Evolutionary conservation across 73 alveolate species (phyloP).

Genomic region (Stentor roeselii): DNA sequence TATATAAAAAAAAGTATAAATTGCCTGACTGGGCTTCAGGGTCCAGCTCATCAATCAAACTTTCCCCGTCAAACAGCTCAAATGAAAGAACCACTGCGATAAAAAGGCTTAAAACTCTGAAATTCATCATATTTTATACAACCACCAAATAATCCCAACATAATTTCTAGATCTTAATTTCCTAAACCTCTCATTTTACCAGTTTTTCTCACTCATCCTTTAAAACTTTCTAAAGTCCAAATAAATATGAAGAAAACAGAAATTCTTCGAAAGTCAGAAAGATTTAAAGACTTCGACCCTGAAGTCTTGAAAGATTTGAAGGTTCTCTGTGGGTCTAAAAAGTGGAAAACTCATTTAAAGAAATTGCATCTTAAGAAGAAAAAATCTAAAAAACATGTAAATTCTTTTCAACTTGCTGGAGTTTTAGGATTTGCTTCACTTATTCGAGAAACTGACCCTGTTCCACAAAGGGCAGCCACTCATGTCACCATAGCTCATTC

Average conservation of each 20-base stretch:
- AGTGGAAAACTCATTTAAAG: not conserved
- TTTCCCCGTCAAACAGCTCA: too few species aligned
- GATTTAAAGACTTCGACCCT: conserved; percentile 1
- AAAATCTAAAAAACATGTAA: not conserved
- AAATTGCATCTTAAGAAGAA: not conserved
- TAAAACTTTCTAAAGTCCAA: not conserved
- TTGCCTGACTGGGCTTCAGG: too few species aligned
- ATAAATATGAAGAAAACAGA: not conserved
- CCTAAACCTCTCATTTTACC: too few species aligned
- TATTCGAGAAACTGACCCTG: not conserved
- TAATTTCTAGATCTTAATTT: too few species aligned
- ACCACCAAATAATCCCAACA: too few species aligned
- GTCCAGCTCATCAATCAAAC: too few species aligned
- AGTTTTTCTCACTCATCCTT: too few species aligned
- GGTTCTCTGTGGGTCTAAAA: not conserved
- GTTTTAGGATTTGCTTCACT: not conserved
- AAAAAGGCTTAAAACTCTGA: too few species aligned
- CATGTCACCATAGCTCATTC: not conserved
- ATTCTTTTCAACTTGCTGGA: not conserved
- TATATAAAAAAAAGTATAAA: too few species aligned
- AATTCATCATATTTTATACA: too few species aligned
- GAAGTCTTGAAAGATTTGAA: conserved; percentile 17
- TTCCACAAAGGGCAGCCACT: not conserved
- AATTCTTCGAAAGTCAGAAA: not conserved
- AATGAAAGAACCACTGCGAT: too few species aligned